phyloP scores from a whole-genome alignment of 192 early-diverging fungal species.

The Neocallimastix lanati region DNA sequence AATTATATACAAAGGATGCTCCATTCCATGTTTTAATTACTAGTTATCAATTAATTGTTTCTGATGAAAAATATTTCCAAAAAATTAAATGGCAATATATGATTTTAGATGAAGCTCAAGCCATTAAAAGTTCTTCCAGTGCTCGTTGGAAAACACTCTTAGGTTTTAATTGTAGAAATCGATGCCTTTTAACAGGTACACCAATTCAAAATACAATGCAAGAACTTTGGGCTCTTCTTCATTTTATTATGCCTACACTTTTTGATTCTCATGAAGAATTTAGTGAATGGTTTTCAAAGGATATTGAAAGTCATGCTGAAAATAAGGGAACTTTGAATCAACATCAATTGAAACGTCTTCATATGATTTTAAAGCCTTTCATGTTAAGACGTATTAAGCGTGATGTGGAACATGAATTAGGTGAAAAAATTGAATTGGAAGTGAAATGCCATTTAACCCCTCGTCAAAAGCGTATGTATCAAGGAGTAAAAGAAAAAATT shows the following conservation, averaged over 20 bases:
- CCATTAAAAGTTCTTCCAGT: slow-evolving; percentile 72
- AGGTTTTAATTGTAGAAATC: slow-evolving; percentile 66
- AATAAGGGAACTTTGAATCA: slow-evolving; percentile 61
- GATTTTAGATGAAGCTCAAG: slow-evolving; percentile 87
- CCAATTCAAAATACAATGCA: slow-evolving; percentile 90
- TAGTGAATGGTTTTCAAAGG: slow-evolving; percentile 84
- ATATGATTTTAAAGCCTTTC: slow-evolving; percentile 89
- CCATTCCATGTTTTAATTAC: slow-evolving; percentile 82
- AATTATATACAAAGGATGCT: slow-evolving; percentile 44
- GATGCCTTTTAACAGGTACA: slow-evolving; percentile 73
- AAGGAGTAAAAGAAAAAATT: slow-evolving; percentile 56
- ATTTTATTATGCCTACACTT: slow-evolving; percentile 89
- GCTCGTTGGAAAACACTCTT: slow-evolving; percentile 76
- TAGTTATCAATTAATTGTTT: slow-evolving; percentile 65
- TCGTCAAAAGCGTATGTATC: slow-evolving; percentile 51
- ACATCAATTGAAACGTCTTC: slow-evolving; percentile 64
- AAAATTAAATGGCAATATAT: slow-evolving; percentile 89
- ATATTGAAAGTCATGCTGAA: slow-evolving; percentile 78
- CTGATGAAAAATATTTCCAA: slow-evolving; percentile 64
- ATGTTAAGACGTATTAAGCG: slow-evolving; percentile 81
- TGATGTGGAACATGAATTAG: slow-evolving; percentile 76
- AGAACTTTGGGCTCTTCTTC: slow-evolving; percentile 80
- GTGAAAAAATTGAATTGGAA: slow-evolving; percentile 77
- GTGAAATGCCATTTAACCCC: slow-evolving; percentile 60
- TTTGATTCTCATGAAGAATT: slow-evolving; percentile 89